Base-by-base conservation (phyloP, 202 grass and related monocot genomes). In the Schoenoplectus triqueter region DNA sequence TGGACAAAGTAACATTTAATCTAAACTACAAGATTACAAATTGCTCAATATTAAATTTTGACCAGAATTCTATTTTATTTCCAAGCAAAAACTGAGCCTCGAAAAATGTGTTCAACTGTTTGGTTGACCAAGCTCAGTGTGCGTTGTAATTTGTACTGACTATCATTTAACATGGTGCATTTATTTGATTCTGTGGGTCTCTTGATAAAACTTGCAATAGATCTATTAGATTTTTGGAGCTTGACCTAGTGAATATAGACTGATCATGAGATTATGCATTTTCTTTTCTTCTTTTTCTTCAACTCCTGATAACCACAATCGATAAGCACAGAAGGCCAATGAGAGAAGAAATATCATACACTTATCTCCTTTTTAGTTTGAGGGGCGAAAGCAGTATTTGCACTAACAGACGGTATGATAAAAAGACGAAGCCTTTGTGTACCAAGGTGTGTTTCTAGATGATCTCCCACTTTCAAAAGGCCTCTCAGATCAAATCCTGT, bases 361-460 rank as follows among this genome's bases (percentile, higher is more conserved):
- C 95, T 98, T 70, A 98, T 98, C 84, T 98, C 95, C 87, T 98
- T 98, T 89, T 98, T 98, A 51, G 95, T 98, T 87, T 89, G 87
- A 88, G 95, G 92, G 51, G 92, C 92, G 75, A 98, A 98, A 63
- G 91, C 64, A 84, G 92, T 95, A 85, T 95, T 91, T 54, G 87
- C 90, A 81, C 90, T 93, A 86, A 98, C 87, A 65, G 90, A 89
- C 13, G 88, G 75, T 86, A 98, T 92, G 64, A 98, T 98, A 81
- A 93, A 98, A 70, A 95, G 95, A 3, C 95, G 89, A 64, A 98
- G 92, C 83, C 78, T 95, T 88, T 98, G 95, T 82, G 91, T 90
- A n/a, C 91, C 89, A 84, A 95, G 91, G 86, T 88, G 90, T 86
- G 94, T 90, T 92, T 98, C 95, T 75, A 98, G 84, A 85, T 86